Evolutionary conservation across 2,329 filamentous ascomycete genomes (phyloP).

Genomic region (Tolypocladium tropicale): DNA sequence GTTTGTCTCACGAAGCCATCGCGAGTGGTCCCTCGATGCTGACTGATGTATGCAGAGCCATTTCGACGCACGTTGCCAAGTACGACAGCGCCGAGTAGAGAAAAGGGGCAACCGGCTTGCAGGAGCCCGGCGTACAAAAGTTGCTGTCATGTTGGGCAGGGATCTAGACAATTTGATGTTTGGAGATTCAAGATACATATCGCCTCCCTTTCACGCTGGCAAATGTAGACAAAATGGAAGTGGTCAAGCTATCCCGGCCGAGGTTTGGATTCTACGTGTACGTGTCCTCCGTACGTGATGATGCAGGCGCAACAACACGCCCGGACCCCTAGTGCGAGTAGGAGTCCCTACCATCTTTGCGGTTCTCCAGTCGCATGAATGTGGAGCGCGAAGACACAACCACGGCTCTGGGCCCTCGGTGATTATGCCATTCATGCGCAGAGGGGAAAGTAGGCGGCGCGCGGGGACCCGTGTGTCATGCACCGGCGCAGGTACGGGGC

Average conservation of each 20-base stretch:
- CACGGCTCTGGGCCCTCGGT: background rate
- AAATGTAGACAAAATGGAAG: background rate
- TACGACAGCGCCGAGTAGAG: slow-evolving; percentile 43
- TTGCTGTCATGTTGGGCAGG: background rate
- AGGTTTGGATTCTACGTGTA: background rate
- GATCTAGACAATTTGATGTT: background rate
- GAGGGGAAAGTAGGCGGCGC: background rate
- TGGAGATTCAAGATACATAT: background rate
- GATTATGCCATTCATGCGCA: background rate
- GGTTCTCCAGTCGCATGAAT: background rate
- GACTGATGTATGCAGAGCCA: slow-evolving; percentile 44
- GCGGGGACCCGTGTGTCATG: background rate
- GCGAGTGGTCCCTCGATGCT: slow-evolving; percentile 8
- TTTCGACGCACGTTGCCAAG: slow-evolving; percentile 64
- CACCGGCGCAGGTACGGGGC: background rate
- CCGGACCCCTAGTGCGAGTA: background rate
- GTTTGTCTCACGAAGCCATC: slow-evolving; percentile 28
- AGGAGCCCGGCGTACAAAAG: background rate
- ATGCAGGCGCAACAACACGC: background rate
- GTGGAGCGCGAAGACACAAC: background rate
- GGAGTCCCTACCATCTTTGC: too few relatives aligned
- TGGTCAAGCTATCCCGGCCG: background rate
- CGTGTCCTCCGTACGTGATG: too few relatives aligned
- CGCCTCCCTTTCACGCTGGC: background rate
- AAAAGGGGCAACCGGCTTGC: background rate